These are phyloP conservation scores for Exophiala lecanii-corni DNA, from an alignment of 2,329 filamentous ascomycete genomes.

Conservation along the genomic window DNA sequence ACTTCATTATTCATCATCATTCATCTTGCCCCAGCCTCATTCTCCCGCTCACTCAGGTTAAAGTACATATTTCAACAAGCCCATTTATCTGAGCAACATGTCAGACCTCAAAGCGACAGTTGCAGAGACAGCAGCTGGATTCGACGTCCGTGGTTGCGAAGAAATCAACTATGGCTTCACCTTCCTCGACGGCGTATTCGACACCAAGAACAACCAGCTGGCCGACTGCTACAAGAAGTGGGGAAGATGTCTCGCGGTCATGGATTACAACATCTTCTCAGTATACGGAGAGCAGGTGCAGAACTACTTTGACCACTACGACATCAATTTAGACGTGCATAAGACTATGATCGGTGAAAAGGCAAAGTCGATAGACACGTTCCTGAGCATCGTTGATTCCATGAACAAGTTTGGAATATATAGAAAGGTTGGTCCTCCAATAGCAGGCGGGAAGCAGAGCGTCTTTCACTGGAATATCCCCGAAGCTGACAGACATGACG, in stretches of 20 bases:
- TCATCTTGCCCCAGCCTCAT: no score
- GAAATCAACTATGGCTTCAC: slow-evolving; percentile 73
- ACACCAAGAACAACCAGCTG: slow-evolving; percentile 56
- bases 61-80: no score
- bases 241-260: slow-evolving; percentile 63
- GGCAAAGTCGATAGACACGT: slow-evolving; percentile 67
- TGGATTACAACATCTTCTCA: slow-evolving; percentile 66
- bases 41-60: no score
- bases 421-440: slow-evolving; percentile 47
- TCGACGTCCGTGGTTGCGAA: slow-evolving; percentile 68
- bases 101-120: slow-evolving; percentile 66
- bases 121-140: slow-evolving; percentile 58
- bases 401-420: slow-evolving; percentile 71
- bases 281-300: slow-evolving; percentile 64
- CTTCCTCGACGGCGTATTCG: slow-evolving; percentile 66
- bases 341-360: slow-evolving; percentile 72
- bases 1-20: no score
- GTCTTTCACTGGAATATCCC: no score
- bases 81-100: no score
- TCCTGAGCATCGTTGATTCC: slow-evolving; percentile 65
- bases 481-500: no score
- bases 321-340: slow-evolving; percentile 60
- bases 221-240: slow-evolving; percentile 62
- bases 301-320: slow-evolving; percentile 62
- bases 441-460: no score